A percentile compares a stretch with the other conserved stretches of the same genome.
phyloP scores from a whole-genome alignment of 2,329 filamentous ascomycete genomes.

The Tolypocladium ovalisporum region DNA sequence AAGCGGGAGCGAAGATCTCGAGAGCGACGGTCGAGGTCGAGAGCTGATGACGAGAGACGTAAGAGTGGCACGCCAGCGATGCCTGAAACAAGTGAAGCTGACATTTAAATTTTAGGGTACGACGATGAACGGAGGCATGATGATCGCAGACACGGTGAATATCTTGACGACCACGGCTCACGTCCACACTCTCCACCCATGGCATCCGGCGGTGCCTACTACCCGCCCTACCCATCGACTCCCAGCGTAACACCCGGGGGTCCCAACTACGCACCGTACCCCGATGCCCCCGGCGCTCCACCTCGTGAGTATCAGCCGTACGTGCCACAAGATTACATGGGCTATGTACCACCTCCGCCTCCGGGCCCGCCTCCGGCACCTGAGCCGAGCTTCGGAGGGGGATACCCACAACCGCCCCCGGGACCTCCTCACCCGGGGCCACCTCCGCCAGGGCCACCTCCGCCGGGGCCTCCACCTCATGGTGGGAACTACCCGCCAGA shows the following conservation, averaged over 20 bases:
- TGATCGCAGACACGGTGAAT: slow-evolving; percentile 19
- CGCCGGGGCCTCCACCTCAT: slow-evolving; percentile 20
- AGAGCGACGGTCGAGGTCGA: slow-evolving; percentile 23
- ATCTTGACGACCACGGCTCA: slow-evolving; percentile 23
- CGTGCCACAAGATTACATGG: slow-evolving; percentile 30
- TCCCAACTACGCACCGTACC: slow-evolving; percentile 8
- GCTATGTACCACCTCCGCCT: slow-evolving; percentile 28
- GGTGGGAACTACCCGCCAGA: slow-evolving; percentile 24
- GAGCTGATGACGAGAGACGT: slow-evolving; percentile 11
- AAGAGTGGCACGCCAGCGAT: slow-evolving; percentile 13
- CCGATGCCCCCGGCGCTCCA: slow-evolving; percentile 16
- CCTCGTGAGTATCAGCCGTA: slow-evolving; percentile 27
- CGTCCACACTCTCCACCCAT: slow-evolving; percentile 35
- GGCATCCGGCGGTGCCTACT: slow-evolving; percentile 40
- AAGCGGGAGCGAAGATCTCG: slow-evolving; percentile 22
- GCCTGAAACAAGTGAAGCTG: background rate
- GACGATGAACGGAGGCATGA: slow-evolving; percentile 23
- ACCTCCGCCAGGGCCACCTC: slow-evolving; percentile 22
- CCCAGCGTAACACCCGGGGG: slow-evolving; percentile 10
- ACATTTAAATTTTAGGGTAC: slow-evolving; percentile 16
- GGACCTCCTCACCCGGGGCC: slow-evolving; percentile 5
- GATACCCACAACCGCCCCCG: slow-evolving; percentile 14
- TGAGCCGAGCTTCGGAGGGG: slow-evolving; percentile 4
- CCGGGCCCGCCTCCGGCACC: slow-evolving; percentile 16
- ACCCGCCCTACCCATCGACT: slow-evolving; percentile 28